A percentile compares a stretch with the other conserved stretches of the same genome.
Evolutionary conservation across 352 stramenopile genomes (phyloP).

Genomic region (Phytopythium ostracodes): DNA sequence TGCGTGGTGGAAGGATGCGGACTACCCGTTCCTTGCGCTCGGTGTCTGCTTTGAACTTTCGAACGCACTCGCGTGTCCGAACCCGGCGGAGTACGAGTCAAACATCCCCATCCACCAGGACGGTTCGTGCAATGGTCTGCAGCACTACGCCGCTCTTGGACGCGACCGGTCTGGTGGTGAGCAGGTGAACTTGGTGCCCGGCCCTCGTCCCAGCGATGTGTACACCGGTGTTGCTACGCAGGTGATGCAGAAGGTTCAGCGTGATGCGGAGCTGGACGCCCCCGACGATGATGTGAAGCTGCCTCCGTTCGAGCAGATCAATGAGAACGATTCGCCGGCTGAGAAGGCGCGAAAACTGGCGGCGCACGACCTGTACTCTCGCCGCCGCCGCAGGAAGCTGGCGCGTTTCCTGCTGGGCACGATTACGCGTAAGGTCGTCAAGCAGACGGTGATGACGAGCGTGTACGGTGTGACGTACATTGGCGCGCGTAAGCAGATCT

Average conservation of each 20-base stretch:
- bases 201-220: conserved; percentile 95
- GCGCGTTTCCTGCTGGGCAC: conserved; percentile 68
- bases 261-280: conserved; percentile 48
- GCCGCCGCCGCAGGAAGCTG: conserved; percentile 59
- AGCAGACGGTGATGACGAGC: conserved; percentile 99
- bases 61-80: conserved; percentile 89
- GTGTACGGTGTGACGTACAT: conserved; percentile 99
- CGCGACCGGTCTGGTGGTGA: conserved; percentile 92
- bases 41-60: conserved; percentile 97
- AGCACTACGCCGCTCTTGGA: conserved; percentile 99
- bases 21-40: conserved; percentile 98
- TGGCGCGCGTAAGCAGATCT: conserved; percentile 98
- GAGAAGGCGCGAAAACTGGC: conserved; percentile 19
- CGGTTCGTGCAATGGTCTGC: conserved; percentile 98
- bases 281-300: conserved; percentile 31
- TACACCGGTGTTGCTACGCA: conserved; percentile 93
- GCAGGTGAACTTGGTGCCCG: conserved; percentile 96
- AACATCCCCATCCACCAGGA: conserved; percentile 97
- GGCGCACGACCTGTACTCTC: conserved; percentile 17
- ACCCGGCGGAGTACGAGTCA: conserved; percentile 94
- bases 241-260: conserved; percentile 79
- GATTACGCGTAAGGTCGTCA: conserved; percentile 96
- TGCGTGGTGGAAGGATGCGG: conserved; percentile 95
- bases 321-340: not conserved
- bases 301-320: conserved; percentile 10